phyloP scores from a whole-genome alignment of 176 grass and related monocot species.

The Phoenix dactylifera region DNA sequence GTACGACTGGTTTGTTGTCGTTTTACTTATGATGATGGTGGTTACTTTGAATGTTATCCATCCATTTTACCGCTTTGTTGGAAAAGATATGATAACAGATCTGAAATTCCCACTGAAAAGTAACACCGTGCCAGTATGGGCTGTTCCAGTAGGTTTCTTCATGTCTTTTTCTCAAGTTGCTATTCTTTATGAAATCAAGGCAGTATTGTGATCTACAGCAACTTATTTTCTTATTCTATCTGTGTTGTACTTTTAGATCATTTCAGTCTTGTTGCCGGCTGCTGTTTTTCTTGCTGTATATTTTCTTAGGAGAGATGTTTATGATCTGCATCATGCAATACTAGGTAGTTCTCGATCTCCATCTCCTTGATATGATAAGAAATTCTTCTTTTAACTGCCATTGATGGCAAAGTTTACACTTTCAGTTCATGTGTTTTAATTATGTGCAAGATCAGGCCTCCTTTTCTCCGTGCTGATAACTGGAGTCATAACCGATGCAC shows the following conservation, averaged over 20 bases:
- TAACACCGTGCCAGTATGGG: slow-evolving; percentile 61
- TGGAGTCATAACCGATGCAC: slow-evolving; percentile 41
- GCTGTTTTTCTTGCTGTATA: slow-evolving; percentile 41
- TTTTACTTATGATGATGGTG: slow-evolving; percentile 39
- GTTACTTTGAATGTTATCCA: slow-evolving; percentile 25
- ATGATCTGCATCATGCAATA: slow-evolving; percentile 71
- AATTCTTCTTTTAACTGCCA: too few relatives aligned
- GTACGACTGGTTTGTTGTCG: slow-evolving; percentile 51
- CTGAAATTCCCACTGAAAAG: slow-evolving; percentile 59
- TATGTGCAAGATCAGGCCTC: slow-evolving; percentile 34
- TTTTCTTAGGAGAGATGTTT: slow-evolving; percentile 48
- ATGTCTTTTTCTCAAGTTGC: background rate
- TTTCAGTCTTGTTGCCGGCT: slow-evolving; percentile 44
- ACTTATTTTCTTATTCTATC: background rate
- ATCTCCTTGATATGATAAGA: too few relatives aligned
- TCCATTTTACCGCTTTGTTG: slow-evolving; percentile 61
- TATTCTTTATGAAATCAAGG: too few relatives aligned
- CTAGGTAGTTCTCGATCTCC: slow-evolving; percentile 29
- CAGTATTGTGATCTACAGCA: too few relatives aligned
- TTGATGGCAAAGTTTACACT: too few relatives aligned
- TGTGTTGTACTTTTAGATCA: slow-evolving; percentile 33
- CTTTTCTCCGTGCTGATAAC: slow-evolving; percentile 66
- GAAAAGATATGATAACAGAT: slow-evolving; percentile 55
- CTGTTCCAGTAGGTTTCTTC: slow-evolving; percentile 54
- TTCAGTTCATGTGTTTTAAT: background rate